These are phyloP conservation scores for Trametes cinnabarina DNA, from an alignment of 768 basidiomycete species.

Conservation along the genomic window DNA sequence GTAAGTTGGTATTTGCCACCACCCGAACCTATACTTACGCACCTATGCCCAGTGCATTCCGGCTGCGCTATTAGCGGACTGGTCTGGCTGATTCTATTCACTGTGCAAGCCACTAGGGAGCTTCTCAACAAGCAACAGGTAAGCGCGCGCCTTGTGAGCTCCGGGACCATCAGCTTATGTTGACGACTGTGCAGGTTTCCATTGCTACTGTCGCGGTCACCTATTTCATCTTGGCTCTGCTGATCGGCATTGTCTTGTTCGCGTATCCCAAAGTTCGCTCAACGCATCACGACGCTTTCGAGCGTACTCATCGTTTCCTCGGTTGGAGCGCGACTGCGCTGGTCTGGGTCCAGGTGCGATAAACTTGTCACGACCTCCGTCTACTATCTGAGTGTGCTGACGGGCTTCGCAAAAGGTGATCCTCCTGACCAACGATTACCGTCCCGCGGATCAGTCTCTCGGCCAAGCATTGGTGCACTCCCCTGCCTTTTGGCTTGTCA, in stretches of 20 bases:
- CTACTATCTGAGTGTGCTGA: conserved; percentile 29
- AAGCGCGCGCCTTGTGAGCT: conserved; percentile 37
- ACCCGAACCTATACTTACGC: conserved; percentile 36
- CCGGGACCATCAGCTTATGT: conserved; percentile 40
- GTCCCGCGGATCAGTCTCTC: conserved; percentile 35
- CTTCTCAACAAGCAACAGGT: conserved; percentile 35
- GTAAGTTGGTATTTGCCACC: conserved; percentile 24
- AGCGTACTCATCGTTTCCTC: conserved; percentile 54
- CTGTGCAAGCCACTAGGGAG: conserved; percentile 52
- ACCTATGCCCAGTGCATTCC: conserved; percentile 41
- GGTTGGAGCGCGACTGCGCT: conserved; percentile 54
- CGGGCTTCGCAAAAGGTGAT: conserved; percentile 36
- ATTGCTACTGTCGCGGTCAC: conserved; percentile 48
- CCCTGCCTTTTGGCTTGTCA: conserved; percentile 55
- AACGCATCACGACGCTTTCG: conserved; percentile 52
- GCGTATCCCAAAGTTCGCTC: conserved; percentile 50
- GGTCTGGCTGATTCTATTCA: conserved; percentile 51
- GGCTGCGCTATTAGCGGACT: conserved; percentile 55
- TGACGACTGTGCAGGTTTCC: conserved; percentile 42
- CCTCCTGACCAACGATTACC: conserved; percentile 54
- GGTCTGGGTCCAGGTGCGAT: conserved; percentile 50
- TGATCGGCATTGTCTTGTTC: conserved; percentile 49
- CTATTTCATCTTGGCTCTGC: conserved; percentile 48
- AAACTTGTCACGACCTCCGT: conserved; percentile 5
- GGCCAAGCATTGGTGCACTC: conserved; percentile 43